Conservation (phyloP, 805 yeast genomes). For the Cyberlindnera meyerae region DNA sequence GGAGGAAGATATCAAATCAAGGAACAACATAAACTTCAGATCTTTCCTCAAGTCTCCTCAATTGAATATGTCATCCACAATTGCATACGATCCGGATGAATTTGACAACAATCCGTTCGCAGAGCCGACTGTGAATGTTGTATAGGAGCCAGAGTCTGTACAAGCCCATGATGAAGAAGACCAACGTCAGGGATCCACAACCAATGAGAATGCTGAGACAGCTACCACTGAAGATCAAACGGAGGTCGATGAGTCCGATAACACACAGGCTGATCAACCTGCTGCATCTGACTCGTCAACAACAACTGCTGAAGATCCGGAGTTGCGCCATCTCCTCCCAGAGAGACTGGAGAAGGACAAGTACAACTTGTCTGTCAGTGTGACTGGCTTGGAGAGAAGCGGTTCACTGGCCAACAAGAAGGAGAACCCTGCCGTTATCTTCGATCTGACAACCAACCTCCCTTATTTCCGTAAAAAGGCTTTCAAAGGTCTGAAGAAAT, state of each 20-base stretch:
- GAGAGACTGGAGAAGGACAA: conserved; percentile 27
- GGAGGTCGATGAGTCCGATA: too few relatives aligned
- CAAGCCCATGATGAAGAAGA: too few relatives aligned
- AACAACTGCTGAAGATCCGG: too few relatives aligned
- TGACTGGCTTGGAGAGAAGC: conserved; percentile 66
- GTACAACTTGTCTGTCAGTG: conserved; percentile 46
- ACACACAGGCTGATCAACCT: too few relatives aligned
- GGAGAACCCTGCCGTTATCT: conserved; percentile 75
- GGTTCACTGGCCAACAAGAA: conserved; percentile 47
- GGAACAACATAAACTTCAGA: too few relatives aligned
- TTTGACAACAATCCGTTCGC: conserved; percentile 61
- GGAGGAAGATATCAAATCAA: too few relatives aligned
- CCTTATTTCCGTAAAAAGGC: conserved; percentile 68
- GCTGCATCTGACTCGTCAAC: too few relatives aligned
- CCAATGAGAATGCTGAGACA: too few relatives aligned
- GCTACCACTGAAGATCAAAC: too few relatives aligned
- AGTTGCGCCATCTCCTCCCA: conserved; percentile 13
- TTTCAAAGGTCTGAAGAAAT: conserved; percentile 73
- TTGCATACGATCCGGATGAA: conserved; percentile 50
- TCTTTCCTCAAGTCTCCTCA: not conserved
- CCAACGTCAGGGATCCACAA: too few relatives aligned
- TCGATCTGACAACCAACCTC: conserved; percentile 64
- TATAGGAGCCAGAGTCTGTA: too few relatives aligned
- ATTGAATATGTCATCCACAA: conserved; percentile 34
- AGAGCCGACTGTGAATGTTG: conserved; percentile 29